Evolutionary conservation across 148 eudicot species (phyloP), one percentile per base, ranked within the genome.

Genomic region (Camellia granthamiana): DNA sequence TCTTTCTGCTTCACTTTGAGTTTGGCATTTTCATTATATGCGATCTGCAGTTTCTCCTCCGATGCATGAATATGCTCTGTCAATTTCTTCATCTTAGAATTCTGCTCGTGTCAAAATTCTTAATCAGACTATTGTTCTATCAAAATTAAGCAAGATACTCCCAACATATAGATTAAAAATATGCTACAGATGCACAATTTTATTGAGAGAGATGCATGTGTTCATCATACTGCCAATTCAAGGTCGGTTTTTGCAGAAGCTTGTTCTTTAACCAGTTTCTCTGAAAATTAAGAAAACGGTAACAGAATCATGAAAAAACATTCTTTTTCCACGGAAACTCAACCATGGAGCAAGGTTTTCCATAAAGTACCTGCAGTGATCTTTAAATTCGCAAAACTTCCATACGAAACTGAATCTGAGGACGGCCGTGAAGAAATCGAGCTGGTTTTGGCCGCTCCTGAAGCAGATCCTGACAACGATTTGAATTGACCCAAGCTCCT

Each of bases 221-320:
- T 47, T 70, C 56, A 67, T 16, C 62, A 46, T 90, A 95, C 99
- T 92, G 97, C 97, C 81, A 91, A 82, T 77, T 92, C 93, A 13
- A 93, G 94, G 79, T 91, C 95, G 60, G 95, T 90, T 85, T 86
- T 91, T 76, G 94, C 91, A 66, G 92, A 90, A 69, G 97, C 99
- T 85, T 96, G 99, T 72, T 96, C 99, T 72, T 89, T 92, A n/a
- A 92, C 93, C 87, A 96, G 75, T 89, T 93, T 92, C 87, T 93
- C 99, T 96, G 92, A 21, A 81, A 84, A 83, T 59, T 14, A 71
- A 38, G 43, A 78, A 41, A 60, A 74, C 77, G 62, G 54, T 21
- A 44, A 82, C 80, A 7, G 3, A 76, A 78, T 71, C 52, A 59
- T 64, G 65, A 63, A 42, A 42, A 74, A 64, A 14, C 41, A 44